Conservation (phyloP, 202 grass and related monocot species). For the Musa balbisiana region DNA sequence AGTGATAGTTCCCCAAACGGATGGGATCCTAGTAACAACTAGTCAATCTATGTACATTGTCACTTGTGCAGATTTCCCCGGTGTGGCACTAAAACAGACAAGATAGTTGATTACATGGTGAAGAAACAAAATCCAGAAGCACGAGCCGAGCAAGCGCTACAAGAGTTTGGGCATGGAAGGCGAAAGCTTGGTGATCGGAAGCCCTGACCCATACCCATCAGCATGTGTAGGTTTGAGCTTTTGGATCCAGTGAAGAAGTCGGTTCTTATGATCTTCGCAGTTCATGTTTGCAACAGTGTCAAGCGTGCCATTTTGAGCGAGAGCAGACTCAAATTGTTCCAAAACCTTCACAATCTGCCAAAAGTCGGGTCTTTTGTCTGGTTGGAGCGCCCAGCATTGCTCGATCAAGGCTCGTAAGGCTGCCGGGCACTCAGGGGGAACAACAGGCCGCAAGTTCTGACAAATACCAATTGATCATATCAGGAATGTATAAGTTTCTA, state of each 20-base stretch:
- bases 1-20: no score
- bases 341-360: slow-evolving; percentile 16
- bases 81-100: no score
- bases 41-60: no score
- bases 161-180: neutral
- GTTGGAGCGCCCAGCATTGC: slow-evolving; percentile 15
- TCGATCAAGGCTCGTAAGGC: slow-evolving; percentile 14
- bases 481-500: neutral
- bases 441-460: slow-evolving; percentile 8
- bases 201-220: neutral
- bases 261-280: slow-evolving; percentile 3
- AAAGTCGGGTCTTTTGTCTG: slow-evolving; percentile 21
- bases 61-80: no score
- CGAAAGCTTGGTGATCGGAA: neutral
- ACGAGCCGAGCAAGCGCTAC: neutral
- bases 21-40: no score
- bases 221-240: slow-evolving; percentile 7
- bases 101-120: no score
- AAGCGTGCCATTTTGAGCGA: neutral
- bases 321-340: slow-evolving; percentile 7
- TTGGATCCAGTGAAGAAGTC: neutral
- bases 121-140: neutral
- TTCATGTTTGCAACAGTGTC: neutral
- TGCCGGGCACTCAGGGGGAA: slow-evolving; percentile 7
- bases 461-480: no score